Evolutionary conservation across 2,329 filamentous ascomycete species (phyloP).

Genomic region (Microcyclosporella mali): DNA sequence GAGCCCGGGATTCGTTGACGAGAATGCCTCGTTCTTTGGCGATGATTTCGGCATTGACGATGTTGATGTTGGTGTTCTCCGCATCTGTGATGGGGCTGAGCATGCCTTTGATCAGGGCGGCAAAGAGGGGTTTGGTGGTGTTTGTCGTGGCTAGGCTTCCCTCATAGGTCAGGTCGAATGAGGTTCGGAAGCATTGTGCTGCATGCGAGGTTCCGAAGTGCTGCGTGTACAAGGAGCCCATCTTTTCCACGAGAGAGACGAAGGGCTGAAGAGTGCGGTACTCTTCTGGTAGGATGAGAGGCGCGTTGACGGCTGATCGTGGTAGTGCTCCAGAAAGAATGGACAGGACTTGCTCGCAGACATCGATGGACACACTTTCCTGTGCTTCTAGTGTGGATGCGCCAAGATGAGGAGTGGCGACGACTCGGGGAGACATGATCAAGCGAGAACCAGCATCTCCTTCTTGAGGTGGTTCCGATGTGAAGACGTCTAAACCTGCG

Average conservation of each 20-base stretch:
- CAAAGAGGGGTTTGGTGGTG: slow-evolving; percentile 73
- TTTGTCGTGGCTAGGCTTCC: slow-evolving; percentile 64
- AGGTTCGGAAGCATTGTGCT: slow-evolving; percentile 49
- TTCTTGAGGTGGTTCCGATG: slow-evolving; percentile 61
- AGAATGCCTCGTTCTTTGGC: slow-evolving; percentile 71
- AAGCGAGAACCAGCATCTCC: slow-evolving; percentile 57
- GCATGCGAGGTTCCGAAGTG: slow-evolving; percentile 51
- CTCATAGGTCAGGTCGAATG: slow-evolving; percentile 71
- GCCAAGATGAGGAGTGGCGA: slow-evolving; percentile 73
- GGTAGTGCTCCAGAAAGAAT: slow-evolving; percentile 68
- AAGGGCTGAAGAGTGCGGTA: slow-evolving; percentile 72
- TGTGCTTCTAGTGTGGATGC: slow-evolving; percentile 77
- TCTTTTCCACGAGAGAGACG: slow-evolving; percentile 68
- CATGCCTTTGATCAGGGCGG: slow-evolving; percentile 71
- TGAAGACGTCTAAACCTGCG: slow-evolving; percentile 75
- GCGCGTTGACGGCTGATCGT: slow-evolving; percentile 68
- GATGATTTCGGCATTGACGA: slow-evolving; percentile 71
- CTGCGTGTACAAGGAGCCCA: slow-evolving; percentile 73
- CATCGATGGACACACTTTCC: slow-evolving; percentile 76
- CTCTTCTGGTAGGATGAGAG: slow-evolving; percentile 73
- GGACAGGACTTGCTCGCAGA: slow-evolving; percentile 70
- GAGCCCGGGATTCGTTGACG: slow-evolving; percentile 65
- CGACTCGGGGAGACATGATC: slow-evolving; percentile 63
- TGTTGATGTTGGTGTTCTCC: slow-evolving; percentile 66
- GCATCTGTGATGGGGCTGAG: slow-evolving; percentile 61